Base-by-base conservation (phyloP, 1,284 basidiomycete species). In the Pseudozyma pruni region DNA sequence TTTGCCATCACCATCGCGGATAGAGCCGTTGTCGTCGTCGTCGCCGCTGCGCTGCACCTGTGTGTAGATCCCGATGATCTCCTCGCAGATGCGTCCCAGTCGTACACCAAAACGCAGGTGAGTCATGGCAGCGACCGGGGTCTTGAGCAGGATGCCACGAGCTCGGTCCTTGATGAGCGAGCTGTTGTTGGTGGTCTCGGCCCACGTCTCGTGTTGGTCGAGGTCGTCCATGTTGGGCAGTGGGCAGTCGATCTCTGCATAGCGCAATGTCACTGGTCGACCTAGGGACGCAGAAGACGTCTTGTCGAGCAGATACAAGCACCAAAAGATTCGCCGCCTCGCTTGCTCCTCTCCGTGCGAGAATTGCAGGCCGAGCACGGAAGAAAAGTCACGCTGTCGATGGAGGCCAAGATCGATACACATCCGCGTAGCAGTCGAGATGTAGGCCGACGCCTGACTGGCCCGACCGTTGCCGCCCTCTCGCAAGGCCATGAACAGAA, bases 221-320 rank as follows among this genome's bases (percentile, higher is more conserved):
- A 45, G 29, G 29, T 75, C 68, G 23, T 78, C 75, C 0, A 56
- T 33, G 23, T 59, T 56, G 19, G 72, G 72, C 16, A 76, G 31
- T 2, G 76, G 74, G 25, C 72, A 74, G 49, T 78, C 76, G 34
- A 71, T 70, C 68, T 78, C 76, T n/a, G 50, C 64, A 35, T 62
- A 58, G 4, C 76, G 50, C 60, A 78, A 38, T 9, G 68, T 68
- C 13, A 72, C 57, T 0, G 76, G 74, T 45, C 75, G 43, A 31
- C 75, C 76, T n/a, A 76, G 40, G 23, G 64, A 66, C 4, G 60
- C 68, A 8, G 69, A 63, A 23, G 57, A 60, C 3, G 59, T 62
- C 60, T 78, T 78, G 53, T 78, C 76, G 20, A 78, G 51, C 32
- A 72, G 42, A 38, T 67, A 78, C 17, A 61, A 27, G 48, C 63